Evolutionary conservation across 2,329 filamentous ascomycete genomes (phyloP), one percentile per base, ranked within the genome.

Genomic region (Pseudogymnoascus pannorum): DNA sequence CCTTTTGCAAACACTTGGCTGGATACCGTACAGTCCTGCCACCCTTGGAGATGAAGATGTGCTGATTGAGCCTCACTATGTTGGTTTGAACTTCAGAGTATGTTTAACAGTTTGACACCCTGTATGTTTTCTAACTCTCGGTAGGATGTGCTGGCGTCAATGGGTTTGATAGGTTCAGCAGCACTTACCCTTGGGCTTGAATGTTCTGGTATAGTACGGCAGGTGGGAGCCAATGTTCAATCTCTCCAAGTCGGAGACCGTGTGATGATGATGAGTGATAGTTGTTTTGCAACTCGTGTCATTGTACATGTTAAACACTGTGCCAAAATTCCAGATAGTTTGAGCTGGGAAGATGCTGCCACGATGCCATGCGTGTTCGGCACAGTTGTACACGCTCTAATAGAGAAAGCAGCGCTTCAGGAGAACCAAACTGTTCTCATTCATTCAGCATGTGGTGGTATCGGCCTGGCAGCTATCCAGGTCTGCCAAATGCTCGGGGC

Each of bases 321-420:
- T 29, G 66, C 38, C 67, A 69, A 0, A 9, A 75, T 81, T 14
- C 75, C 78, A 4, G 68, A 72, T 14, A 65, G 65, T 22, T 66
- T 78, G 62, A 66, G 69, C 0, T 76, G 77, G 40, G 70, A 74
- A 31, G 69, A 71, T 1, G 76, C 72, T 0, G 76, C 77, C 1
- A 66, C 75, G 5, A 66, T 75, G 6, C 76, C 77, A 0, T 74
- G 77, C 1, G 69, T 74, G 0, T 74, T 75, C 57, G 64, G 75
- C 12, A 35, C 33, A n/a, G 33, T 35, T 2, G 33, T 35, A 35
- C 12, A 35, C 33, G 33, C 33, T 35, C 33, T 35, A 6, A 51
- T 51, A 22, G 42, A 22, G 14, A 51, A 22, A 51, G 18, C 42
- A 5, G 20, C 24, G 12, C 33, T 35, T 6, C 33, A 35, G 3